Percentiles rank a stretch among this genome's conserved stretches.
Conservation (phyloP, 2,329 filamentous ascomycete genomes). For the Alternaria burnsii region DNA sequence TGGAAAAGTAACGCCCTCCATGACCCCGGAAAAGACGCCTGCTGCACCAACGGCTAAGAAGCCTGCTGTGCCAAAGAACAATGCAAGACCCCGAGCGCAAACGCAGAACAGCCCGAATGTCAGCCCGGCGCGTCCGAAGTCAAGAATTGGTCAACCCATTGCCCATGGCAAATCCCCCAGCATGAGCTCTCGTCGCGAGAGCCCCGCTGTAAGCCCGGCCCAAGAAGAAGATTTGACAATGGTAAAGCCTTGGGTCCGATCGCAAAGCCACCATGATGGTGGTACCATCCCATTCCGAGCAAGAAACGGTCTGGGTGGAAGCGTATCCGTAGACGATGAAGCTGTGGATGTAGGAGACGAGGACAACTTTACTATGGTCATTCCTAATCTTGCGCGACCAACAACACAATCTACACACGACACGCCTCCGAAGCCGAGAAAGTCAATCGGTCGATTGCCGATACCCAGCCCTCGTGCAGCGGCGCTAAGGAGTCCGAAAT, state of each 20-base stretch:
- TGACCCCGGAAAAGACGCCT: conserved; percentile 57
- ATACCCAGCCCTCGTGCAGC: conserved; percentile 39
- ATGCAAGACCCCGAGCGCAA: conserved; percentile 41
- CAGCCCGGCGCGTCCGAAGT: conserved; percentile 50
- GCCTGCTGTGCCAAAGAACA: conserved; percentile 43
- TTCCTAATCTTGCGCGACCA: conserved; percentile 53
- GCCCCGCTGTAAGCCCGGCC: conserved; percentile 44
- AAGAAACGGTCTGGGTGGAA: conserved; percentile 51
- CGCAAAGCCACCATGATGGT: conserved; percentile 42
- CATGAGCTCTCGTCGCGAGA: conserved; percentile 39
- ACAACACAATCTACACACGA: conserved; percentile 37
- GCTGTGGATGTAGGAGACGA: conserved; percentile 51
- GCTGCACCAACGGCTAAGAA: conserved; percentile 50
- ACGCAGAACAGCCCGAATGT: conserved; percentile 47
- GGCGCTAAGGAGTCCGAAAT: conserved; percentile 40
- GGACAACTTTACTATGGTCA: conserved; percentile 62
- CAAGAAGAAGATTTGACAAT: conserved; percentile 59
- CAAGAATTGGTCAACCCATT: conserved; percentile 40
- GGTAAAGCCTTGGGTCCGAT: conserved; percentile 55
- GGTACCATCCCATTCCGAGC: conserved; percentile 45
- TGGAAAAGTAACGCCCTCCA: conserved; percentile 57
- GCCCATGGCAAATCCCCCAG: conserved; percentile 44
- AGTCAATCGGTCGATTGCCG: conserved; percentile 36
- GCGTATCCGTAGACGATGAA: conserved; percentile 52
- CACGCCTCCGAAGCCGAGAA: conserved; percentile 44